Conservation (phyloP, 805 yeast species). For the Starmerella floricola region DNA sequence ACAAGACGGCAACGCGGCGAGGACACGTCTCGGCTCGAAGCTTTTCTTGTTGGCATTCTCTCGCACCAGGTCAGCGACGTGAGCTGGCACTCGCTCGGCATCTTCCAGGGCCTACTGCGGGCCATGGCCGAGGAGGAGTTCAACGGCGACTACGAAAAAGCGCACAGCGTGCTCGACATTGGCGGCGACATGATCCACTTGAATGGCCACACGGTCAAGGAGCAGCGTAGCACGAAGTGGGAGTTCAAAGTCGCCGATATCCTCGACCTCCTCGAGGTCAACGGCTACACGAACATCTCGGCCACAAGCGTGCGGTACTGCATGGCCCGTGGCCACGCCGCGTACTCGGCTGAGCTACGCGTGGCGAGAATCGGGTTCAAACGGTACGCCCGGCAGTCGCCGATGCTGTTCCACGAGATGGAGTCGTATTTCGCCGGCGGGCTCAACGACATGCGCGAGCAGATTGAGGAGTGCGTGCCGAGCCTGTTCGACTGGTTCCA, state of each 20-base stretch:
- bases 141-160: conserved; percentile 36
- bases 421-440: conserved; percentile 46
- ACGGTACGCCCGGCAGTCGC: conserved; percentile 33
- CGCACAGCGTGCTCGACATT: conserved; percentile 45
- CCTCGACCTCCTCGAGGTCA: conserved; percentile 34
- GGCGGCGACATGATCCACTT: conserved; percentile 52
- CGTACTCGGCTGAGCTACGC: conserved; percentile 37
- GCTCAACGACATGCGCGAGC: conserved; percentile 35
- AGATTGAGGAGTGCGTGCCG: conserved; percentile 33
- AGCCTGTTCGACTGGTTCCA: conserved; percentile 36
- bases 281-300: conserved; percentile 14
- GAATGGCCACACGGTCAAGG: conserved; percentile 28
- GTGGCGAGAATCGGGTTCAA: conserved; percentile 27
- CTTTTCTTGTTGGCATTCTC: conserved; percentile 47
- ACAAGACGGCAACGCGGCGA: conserved; percentile 24
- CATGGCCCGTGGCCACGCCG: conserved; percentile 44
- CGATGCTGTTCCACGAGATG: conserved; percentile 34
- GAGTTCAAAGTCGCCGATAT: conserved; percentile 37
- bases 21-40: conserved; percentile 30
- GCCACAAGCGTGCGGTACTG: conserved; percentile 30
- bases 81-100: conserved; percentile 53
- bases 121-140: conserved; percentile 44
- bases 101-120: conserved; percentile 44
- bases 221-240: conserved; percentile 23
- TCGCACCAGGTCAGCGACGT: conserved; percentile 55